Evolutionary conservation across 2,329 filamentous ascomycete genomes (phyloP), one percentile per base, ranked within the genome.

Genomic region (Cadophora malorum): DNA sequence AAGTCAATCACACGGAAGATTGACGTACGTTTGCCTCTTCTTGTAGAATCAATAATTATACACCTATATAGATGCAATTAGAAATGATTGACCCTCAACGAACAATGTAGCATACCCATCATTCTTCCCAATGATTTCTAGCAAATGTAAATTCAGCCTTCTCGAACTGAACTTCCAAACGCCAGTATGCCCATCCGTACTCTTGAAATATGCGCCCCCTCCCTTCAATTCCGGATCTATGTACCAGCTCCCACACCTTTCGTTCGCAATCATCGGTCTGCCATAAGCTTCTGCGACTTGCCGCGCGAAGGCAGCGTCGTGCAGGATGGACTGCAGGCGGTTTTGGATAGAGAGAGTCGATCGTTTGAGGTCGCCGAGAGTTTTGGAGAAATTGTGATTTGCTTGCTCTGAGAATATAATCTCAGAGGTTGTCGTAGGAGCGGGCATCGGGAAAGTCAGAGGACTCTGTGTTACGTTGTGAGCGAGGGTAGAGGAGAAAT

Each of bases 201-300:
- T 97, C 84, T 99, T 99, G 81, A 98, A 99, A 80, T 98, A 99
- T 38, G 91, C 92, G 72, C 91, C 94, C 38, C 87, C 91, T 0
- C 78, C 80, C 79, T 95, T 96, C 31, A 76, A 76, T 8, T 79
- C 79, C 0, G 90, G 90, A 41, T 83, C 80, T 31, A 98, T 91
- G 78, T 98, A 98, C 96, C 96, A 99, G 79, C 92, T 95, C 0
- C 96, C 96, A 78, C 96, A 98, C 68, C 96, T 87, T 82, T 98
- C 94, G 77, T 99, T 99, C 35, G 95, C 94, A 16, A 98, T 83
- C 1, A 98, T 82, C 0, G 94, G 93, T 1, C 95, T 82, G 3
- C 75, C 71, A 31, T 76, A 88, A 0, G 84, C 82, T 1, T 79
- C 77, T 0, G 87, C 85, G 0, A 93, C 89, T 8, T 82, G 77